Conservation (phyloP, 2,329 filamentous ascomycete species). For the Sporothrix brunneoviolacea region DNA sequence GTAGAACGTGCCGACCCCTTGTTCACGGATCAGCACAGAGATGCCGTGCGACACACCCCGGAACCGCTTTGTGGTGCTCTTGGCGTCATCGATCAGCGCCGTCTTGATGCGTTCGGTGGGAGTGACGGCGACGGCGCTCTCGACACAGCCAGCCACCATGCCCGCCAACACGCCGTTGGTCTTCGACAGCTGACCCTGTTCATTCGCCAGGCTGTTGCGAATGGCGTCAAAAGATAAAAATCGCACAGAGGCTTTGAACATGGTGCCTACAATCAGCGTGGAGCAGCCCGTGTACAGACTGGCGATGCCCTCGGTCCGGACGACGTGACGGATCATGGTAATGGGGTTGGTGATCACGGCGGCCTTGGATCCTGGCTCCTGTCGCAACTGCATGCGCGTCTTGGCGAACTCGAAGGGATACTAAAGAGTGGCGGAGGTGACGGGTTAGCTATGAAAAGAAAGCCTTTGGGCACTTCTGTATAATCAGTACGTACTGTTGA, state of each 20-base stretch:
- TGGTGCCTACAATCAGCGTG: slow-evolving; percentile 52
- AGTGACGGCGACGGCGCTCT: slow-evolving; percentile 58
- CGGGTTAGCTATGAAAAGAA: too few species aligned
- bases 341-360: slow-evolving; percentile 46
- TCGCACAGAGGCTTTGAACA: slow-evolving; percentile 59
- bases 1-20: slow-evolving; percentile 37
- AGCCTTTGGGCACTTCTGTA: too few species aligned
- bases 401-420: slow-evolving; percentile 65
- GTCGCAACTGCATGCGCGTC: slow-evolving; percentile 51
- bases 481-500: too few species aligned
- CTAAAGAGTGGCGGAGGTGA: too few species aligned
- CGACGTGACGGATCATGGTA: slow-evolving; percentile 46
- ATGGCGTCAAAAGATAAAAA: slow-evolving; percentile 62
- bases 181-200: slow-evolving; percentile 50
- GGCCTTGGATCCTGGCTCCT: slow-evolving; percentile 18
- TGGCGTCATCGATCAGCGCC: slow-evolving; percentile 41
- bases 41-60: slow-evolving; percentile 28
- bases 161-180: slow-evolving; percentile 54
- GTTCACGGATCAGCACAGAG: slow-evolving; percentile 29
- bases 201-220: slow-evolving; percentile 48
- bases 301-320: slow-evolving; percentile 47
- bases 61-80: slow-evolving; percentile 22
- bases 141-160: slow-evolving; percentile 56
- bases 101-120: slow-evolving; percentile 65
- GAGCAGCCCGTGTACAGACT: slow-evolving; percentile 59